Base-by-base conservation (phyloP, 306 rosid species). In the Trifolium pratense region DNA sequence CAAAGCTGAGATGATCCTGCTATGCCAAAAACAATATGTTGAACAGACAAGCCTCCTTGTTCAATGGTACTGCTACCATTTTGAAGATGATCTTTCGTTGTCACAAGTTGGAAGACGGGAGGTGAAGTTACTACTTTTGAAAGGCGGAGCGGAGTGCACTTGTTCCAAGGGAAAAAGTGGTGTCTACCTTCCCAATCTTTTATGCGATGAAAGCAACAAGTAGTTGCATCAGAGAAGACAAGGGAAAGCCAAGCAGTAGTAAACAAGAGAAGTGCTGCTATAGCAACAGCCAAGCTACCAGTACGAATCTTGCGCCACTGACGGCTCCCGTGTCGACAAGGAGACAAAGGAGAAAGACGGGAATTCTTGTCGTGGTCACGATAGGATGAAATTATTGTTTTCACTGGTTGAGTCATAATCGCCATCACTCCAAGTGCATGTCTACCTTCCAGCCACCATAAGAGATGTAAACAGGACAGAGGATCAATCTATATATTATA, bases 1-100 rank as follows among this genome's bases (percentile, higher is more conserved):
- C 92, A 88, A 18, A 90, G 87, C 48, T 82, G 88, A 40, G 92
- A 85, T 26, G 96, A 90, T 42, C 92, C 96, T 37, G 91, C 96
- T 49, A 90, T 83, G 64, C 96, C 92, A 73, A 90, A 90, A 26
- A 90, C 82, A 53, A 90, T 69, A 78, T 90, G 88, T 73, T 83
- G 71, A 39, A 90, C 67, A 1, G 88, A 75, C 68, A 90, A 79
- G 40, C 59, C 87, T 70, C 53, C 82, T 68, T 72, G 71, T 39
- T 62, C 73, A 61, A 67, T 32, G 18, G 16, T 29, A 66, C 57
- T 71, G 81, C 79, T 83, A 55, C 71, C 73, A 34, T 78, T 63
- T 52, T 17, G 65, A 68, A 36, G 65, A 58, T 63, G 66, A 76
- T 49, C 45, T 34, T 37, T 26, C 32, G 1, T 23, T 7, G 40